Conservation (phyloP, 2,329 filamentous ascomycete genomes). For the Aspergillus pseudoviridinutans region DNA sequence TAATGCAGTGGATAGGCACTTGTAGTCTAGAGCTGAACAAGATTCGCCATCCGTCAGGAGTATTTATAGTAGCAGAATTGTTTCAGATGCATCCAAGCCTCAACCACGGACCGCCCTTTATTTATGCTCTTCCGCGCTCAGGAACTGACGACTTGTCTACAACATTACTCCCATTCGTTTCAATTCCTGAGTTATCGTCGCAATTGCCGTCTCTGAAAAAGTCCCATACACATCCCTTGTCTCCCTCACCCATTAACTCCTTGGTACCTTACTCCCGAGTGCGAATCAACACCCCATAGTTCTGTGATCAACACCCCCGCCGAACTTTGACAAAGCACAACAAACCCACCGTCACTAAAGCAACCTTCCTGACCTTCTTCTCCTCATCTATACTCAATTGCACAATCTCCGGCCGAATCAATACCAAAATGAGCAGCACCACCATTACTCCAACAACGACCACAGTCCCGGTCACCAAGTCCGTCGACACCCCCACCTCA, state of each 20-base stretch:
- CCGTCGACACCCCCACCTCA: conserved; percentile 24
- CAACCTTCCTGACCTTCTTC: background rate
- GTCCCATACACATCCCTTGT: background rate
- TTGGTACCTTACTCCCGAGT: background rate
- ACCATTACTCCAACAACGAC: background rate
- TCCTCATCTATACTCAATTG: conserved; percentile 2
- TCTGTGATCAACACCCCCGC: background rate
- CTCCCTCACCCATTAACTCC: background rate
- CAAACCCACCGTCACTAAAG: background rate
- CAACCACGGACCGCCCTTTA: background rate
- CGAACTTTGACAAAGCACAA: background rate
- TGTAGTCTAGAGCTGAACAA: background rate
- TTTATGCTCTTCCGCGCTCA: background rate
- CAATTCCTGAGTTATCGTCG: background rate
- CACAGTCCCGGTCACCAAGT: conserved; percentile 6
- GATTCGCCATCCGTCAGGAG: background rate
- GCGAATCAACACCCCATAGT: background rate
- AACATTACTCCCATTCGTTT: background rate
- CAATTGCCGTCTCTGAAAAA: background rate
- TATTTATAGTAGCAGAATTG: background rate
- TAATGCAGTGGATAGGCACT: too few species aligned
- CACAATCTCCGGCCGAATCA: background rate
- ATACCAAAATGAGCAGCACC: conserved; percentile 16
- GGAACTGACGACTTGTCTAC: background rate
- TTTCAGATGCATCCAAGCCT: background rate